These are phyloP conservation scores for Chlorella sorokiniana DNA, from an alignment of 139 green algal genomes.

Conservation along the genomic window DNA sequence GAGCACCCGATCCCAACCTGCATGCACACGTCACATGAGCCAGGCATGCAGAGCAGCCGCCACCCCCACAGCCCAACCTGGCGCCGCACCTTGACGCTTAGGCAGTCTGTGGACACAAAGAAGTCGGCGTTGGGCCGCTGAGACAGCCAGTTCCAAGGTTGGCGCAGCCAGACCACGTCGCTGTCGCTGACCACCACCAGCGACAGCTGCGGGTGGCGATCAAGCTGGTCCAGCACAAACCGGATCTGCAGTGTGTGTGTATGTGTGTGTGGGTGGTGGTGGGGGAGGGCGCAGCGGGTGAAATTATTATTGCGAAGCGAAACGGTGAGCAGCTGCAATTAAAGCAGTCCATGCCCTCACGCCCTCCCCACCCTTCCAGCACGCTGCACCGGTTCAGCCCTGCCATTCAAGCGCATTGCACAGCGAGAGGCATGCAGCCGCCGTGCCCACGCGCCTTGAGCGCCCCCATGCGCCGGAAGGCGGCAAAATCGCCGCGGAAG, in stretches of 20 bases:
- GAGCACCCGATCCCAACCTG: background rate
- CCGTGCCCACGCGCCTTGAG: background rate
- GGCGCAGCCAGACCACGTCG: constrained; percentile 13
- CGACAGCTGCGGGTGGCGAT: background rate
- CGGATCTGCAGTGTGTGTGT: constrained; percentile 4
- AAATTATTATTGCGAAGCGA: too few species aligned
- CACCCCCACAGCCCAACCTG: background rate
- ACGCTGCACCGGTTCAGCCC: too few species aligned
- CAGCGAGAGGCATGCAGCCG: background rate
- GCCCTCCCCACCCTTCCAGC: too few species aligned
- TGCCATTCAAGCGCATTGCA: background rate
- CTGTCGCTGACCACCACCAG: constrained; percentile 15
- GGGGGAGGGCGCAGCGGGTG: too few species aligned
- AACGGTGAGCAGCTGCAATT: too few species aligned
- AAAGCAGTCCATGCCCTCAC: too few species aligned
- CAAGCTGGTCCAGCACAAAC: background rate
- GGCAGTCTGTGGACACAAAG: constrained; percentile 45
- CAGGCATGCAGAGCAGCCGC: background rate
- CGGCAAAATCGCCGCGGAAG: constrained; percentile 18
- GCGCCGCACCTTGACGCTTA: background rate
- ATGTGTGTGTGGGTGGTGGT: background rate
- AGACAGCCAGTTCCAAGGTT: constrained; percentile 1
- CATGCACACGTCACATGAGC: background rate
- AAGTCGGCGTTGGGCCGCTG: background rate
- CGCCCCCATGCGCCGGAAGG: constrained; percentile 14